phyloP scores from a whole-genome alignment of 495 filamentous ascomycete species.

The Aspergillus carlsbadensis region DNA sequence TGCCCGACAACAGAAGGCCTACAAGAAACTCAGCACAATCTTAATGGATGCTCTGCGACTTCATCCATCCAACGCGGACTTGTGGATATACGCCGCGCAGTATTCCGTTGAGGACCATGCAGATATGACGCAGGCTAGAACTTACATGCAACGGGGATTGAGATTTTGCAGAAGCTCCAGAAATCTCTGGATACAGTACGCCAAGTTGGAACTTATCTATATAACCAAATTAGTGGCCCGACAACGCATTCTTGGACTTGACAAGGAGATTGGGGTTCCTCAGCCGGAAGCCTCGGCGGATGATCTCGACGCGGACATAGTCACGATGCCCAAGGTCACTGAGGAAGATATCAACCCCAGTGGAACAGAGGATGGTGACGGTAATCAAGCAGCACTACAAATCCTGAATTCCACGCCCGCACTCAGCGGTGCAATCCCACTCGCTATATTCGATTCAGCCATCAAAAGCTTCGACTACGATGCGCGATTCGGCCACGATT shows the following conservation, averaged over 20 bases:
- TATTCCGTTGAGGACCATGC: slow-evolving; percentile 71
- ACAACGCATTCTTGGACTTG: slow-evolving; percentile 68
- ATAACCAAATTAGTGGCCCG: slow-evolving; percentile 72
- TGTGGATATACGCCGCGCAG: slow-evolving; percentile 86
- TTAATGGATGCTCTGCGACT: slow-evolving; percentile 76
- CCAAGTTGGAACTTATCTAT: slow-evolving; percentile 89
- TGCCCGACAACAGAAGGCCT: slow-evolving; percentile 69
- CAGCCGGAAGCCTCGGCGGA: slow-evolving; percentile 40
- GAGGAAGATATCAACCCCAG: slow-evolving; percentile 66
- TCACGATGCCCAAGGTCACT: slow-evolving; percentile 61
- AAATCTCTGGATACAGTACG: slow-evolving; percentile 84
- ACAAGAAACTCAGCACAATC: slow-evolving; percentile 75
- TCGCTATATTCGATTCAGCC: slow-evolving; percentile 87
- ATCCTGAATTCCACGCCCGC: slow-evolving; percentile 76
- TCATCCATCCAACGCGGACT: slow-evolving; percentile 75
- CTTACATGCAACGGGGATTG: slow-evolving; percentile 85
- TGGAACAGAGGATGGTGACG: slow-evolving; percentile 46
- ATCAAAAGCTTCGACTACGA: slow-evolving; percentile 71
- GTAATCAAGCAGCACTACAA: slow-evolving; percentile 53
- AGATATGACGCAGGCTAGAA: slow-evolving; percentile 82
- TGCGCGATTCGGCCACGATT: slow-evolving; percentile 62
- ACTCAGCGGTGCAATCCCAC: slow-evolving; percentile 83
- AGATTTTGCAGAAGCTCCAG: slow-evolving; percentile 76
- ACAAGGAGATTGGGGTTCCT: slow-evolving; percentile 45
- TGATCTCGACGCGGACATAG: slow-evolving; percentile 51